Conservation (phyloP, 1,139 yeast species). For the Zygoascus meyerae region DNA sequence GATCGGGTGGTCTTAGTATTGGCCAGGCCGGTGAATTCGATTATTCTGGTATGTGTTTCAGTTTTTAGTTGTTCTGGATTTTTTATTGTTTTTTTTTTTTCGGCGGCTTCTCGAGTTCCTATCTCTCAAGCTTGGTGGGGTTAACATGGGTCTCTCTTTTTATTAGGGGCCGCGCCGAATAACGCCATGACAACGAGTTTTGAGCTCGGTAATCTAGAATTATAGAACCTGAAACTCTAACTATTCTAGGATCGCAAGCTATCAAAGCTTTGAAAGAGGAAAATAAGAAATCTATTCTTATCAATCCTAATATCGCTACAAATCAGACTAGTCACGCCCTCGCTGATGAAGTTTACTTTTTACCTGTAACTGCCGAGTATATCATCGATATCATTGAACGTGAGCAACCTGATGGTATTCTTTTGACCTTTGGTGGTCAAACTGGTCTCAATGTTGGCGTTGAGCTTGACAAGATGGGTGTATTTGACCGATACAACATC, state of each 20-base stretch:
- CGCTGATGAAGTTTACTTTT: conserved; percentile 90
- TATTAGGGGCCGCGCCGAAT: too few relatives aligned
- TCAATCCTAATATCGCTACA: conserved; percentile 96
- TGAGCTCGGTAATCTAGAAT: too few relatives aligned
- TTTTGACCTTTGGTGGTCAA: conserved; percentile 97
- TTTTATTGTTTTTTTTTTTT: neutral
- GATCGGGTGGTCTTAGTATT: conserved; percentile 95
- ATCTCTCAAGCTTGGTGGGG: too few relatives aligned
- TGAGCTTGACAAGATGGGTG: conserved; percentile 87
- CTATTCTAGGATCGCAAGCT: conserved; percentile 62
- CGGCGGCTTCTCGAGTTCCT: neutral
- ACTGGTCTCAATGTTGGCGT: conserved; percentile 96
- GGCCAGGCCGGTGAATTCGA: conserved; percentile 99
- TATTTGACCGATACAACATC: conserved; percentile 81
- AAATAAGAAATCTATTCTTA: conserved; percentile 73
- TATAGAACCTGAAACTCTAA: neutral
- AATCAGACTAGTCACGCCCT: conserved; percentile 94
- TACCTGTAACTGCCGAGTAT: conserved; percentile 96
- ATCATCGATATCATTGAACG: conserved; percentile 90
- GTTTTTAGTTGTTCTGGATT: neutral
- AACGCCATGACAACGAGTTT: too few relatives aligned
- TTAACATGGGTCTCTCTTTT: too few relatives aligned
- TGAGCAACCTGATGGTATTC: conserved; percentile 93
- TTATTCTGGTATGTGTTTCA: conserved; percentile 61
- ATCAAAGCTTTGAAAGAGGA: conserved; percentile 94